Evolutionary conservation across 768 basidiomycete species (phyloP), one percentile per base, ranked within the genome.

Genomic region (Clavaria fumosa): DNA sequence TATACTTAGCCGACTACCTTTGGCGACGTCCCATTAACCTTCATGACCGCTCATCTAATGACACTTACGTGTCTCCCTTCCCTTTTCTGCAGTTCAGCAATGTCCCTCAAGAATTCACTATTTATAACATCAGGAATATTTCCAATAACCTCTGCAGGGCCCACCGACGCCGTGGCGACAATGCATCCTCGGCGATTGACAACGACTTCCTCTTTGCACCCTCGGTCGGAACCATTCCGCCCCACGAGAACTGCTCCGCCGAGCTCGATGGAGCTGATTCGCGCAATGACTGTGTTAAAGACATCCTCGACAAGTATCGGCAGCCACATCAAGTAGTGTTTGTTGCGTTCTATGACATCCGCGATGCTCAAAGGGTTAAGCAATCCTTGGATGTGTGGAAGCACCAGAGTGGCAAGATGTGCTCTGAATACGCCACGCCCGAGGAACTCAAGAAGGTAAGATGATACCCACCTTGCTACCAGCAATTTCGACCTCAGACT

Each of bases 281-380:
- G 11, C 37, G 42, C 30, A 31, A 26, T 17, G 27, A 34, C n/a
- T 49, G 53, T 12, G 64, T 79, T 40, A 72, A 75, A 49, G 72
- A 72, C 6, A 64, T 78, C 35, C 70, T 69, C 44, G 62, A 65
- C 23, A 64, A 66, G 23, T 65, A 64, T 43, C 67, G 67, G 35
- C 57, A 60, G 34, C 59, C 61, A 7, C 59, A 69, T 24, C 75
- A 75, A 5, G 55, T 69, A 30, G 56, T 78, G 31, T 60, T 78
- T 42, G 43, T 76, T 14, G 67, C 73, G 5, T 78, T 79, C 45
- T 70, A 66, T 53, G 75, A 81, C 45, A 51, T 67, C 31, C 66
- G 75, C 35, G 58, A 74, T 9, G 45, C 42, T 34, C 68, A 75
- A 2, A 58, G 58, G 4, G 70, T 70, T 20, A 62, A 64, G 34